Percentiles rank a stretch among this genome's conserved stretches.
Conservation (phyloP, 164 flowering plant species). For the Vitis riparia region DNA sequence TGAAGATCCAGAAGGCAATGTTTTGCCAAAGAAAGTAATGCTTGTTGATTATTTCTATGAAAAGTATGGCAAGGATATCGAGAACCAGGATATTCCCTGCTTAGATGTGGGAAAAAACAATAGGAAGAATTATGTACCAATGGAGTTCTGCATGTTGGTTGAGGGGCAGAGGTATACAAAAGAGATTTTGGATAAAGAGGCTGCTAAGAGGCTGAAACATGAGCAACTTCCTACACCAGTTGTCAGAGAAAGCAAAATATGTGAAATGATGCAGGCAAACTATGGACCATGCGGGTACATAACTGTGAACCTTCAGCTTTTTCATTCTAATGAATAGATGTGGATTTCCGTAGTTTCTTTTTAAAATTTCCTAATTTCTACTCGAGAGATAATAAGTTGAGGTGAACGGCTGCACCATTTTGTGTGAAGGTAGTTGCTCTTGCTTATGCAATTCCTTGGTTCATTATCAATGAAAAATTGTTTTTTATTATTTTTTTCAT, state of each 20-base stretch:
- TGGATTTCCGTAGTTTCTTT: too few relatives aligned
- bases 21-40: conserved; percentile 16
- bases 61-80: conserved; percentile 41
- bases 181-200: conserved; percentile 35
- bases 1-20: conserved; percentile 33
- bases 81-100: conserved; percentile 51
- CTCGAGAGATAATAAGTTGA: too few relatives aligned
- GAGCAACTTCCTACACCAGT: conserved; percentile 36
- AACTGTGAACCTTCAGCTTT: neutral
- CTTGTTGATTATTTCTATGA: conserved; percentile 51
- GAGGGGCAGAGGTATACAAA: conserved; percentile 73
- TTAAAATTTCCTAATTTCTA: too few relatives aligned
- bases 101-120: conserved; percentile 54
- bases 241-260: conserved; percentile 37
- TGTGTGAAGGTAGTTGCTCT: too few relatives aligned
- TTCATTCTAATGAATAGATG: neutral
- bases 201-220: conserved; percentile 24
- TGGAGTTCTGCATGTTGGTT: conserved; percentile 74
- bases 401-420: too few relatives aligned
- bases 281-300: conserved; percentile 78
- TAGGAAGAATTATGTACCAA: conserved; percentile 54
- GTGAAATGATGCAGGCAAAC: conserved; percentile 32
- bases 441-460: too few relatives aligned
- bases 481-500: too few relatives aligned
- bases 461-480: too few relatives aligned